phyloP scores from a whole-genome alignment of 352 stramenopile genomes.

The Phytopythium oedochilum region DNA sequence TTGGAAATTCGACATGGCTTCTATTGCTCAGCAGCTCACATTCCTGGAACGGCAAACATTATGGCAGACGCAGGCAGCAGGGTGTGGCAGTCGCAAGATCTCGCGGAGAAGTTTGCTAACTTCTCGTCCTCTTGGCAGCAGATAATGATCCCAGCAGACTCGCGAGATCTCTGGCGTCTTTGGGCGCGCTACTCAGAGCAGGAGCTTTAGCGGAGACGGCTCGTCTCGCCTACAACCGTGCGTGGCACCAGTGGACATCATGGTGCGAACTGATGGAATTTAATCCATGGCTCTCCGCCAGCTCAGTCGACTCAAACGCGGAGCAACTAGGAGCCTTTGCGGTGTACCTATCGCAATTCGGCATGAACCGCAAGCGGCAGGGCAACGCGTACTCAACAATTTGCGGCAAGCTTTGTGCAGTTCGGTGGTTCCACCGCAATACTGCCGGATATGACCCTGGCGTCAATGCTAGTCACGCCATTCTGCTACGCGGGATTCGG shows the following conservation, averaged over 20 bases:
- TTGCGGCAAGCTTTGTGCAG: constrained; percentile 9
- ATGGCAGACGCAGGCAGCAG: constrained; percentile 13
- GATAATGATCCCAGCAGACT: constrained; percentile 8
- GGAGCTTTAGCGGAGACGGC: constrained; percentile 8
- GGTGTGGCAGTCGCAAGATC: constrained; percentile 10
- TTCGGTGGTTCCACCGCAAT: constrained; percentile 12
- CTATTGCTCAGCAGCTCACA: constrained; percentile 8
- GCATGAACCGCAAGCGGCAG: constrained; percentile 6
- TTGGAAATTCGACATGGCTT: constrained; percentile 9
- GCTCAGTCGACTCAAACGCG: constrained; percentile 1
- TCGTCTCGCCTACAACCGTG: constrained; percentile 1
- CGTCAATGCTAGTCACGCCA: constrained; percentile 8
- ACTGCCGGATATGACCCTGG: constrained; percentile 12
- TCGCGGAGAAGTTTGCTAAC: constrained; percentile 7
- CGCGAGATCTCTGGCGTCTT: constrained; percentile 11
- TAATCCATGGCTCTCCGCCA: neutral
- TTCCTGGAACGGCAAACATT: constrained; percentile 5
- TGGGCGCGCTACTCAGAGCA: constrained; percentile 11
- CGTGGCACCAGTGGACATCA: constrained; percentile 5
- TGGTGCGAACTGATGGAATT: constrained; percentile 11
- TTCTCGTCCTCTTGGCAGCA: constrained; percentile 7
- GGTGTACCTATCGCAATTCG: constrained; percentile 13
- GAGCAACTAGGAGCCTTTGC: constrained; percentile 12
- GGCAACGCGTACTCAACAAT: constrained; percentile 16
- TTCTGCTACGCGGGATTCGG: constrained; percentile 7